Evolutionary conservation across 2,329 filamentous ascomycete species (phyloP).

Genomic region (Fusarium aywerte): DNA sequence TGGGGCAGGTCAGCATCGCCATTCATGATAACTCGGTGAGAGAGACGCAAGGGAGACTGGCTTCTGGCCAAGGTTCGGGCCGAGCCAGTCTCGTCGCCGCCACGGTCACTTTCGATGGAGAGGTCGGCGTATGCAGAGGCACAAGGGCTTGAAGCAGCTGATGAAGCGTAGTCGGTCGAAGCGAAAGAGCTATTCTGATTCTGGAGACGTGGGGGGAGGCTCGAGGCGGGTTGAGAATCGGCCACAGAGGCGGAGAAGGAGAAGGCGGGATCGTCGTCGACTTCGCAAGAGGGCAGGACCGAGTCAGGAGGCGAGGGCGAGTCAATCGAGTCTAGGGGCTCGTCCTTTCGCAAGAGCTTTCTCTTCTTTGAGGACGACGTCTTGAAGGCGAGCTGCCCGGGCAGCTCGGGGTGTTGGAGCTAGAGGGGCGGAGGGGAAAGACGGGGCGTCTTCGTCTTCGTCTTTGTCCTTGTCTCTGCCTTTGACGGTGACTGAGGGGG

Average conservation of each 20-base stretch:
- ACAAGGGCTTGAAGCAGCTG: slow-evolving; percentile 68
- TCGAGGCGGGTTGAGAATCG: slow-evolving; percentile 60
- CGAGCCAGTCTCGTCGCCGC: slow-evolving; percentile 59
- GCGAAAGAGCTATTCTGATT: slow-evolving; percentile 55
- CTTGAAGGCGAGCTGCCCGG: slow-evolving; percentile 73
- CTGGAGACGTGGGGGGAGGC: slow-evolving; percentile 64
- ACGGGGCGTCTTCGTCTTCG: slow-evolving; percentile 16
- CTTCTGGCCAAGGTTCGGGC: slow-evolving; percentile 55
- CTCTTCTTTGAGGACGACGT: slow-evolving; percentile 81
- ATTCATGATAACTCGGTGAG: slow-evolving; percentile 68
- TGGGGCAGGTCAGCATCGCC: slow-evolving; percentile 67
- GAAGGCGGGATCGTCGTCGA: slow-evolving; percentile 60
- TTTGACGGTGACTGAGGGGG: slow-evolving; percentile 4
- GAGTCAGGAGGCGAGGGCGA: slow-evolving; percentile 57
- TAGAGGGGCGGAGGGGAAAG: slow-evolving; percentile 29
- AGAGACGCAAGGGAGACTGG: slow-evolving; percentile 64
- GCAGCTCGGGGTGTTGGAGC: slow-evolving; percentile 61
- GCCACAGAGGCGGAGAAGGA: slow-evolving; percentile 60
- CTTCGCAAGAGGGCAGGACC: slow-evolving; percentile 64
- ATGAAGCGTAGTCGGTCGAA: slow-evolving; percentile 63
- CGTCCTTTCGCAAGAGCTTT: slow-evolving; percentile 67
- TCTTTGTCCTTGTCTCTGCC: slow-evolving; percentile 16
- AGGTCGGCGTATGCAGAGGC: slow-evolving; percentile 66
- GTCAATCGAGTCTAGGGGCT: slow-evolving; percentile 50
- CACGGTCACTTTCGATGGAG: slow-evolving; percentile 66